Base-by-base conservation (phyloP, 768 basidiomycete species). In the Leccinum aurantiacum region DNA sequence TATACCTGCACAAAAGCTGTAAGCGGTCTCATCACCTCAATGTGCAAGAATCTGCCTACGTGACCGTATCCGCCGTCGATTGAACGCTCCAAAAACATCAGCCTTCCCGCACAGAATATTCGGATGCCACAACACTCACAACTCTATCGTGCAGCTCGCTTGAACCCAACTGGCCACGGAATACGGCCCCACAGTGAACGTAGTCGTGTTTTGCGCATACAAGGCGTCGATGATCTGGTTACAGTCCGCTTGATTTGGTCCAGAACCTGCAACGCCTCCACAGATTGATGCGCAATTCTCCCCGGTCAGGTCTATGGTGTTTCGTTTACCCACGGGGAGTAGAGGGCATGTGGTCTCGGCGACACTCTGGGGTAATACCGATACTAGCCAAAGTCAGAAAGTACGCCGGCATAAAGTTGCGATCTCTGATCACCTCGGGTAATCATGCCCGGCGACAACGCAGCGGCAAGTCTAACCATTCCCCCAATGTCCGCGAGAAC, bases 211-310 rank as follows among this genome's bases (percentile, higher is more conserved):
- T 19, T 53, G 31, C 22, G 44, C 33, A 31, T 56, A 31, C 9
- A 62, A 8, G 2, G 44, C n/a, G 35, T 60, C 38, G 8, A 63
- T 53, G 6, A 50, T 49, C 46, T 58, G 54, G 25, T 50, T 54
- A 4, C 56, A 58, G 47, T 63, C 61, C n/a, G 9, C 56, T 31
- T 58, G 56, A 58, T 54, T 63, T 6, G 48, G 61, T 6, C 61
- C 55, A 17, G 52, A 46, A 4, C 48, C 48, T n/a, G 59, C 52
- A 7, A 53, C 27, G 2, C 59, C 59, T 14, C 9, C 31, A 24
- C 59, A 59, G 3, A 38, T 49, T 25, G 38, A 35, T 13, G 60
- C 53, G 24, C 59, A 54, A 24, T 24, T 50, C 25, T n/a, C 53
- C 19, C 60, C 38, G 1, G 38, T 62, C 53, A 62, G 22, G 47